Evolutionary conservation across 768 basidiomycete species (phyloP), one percentile per base, ranked within the genome.

Genomic region (Sporobolomyces pararoseus): DNA sequence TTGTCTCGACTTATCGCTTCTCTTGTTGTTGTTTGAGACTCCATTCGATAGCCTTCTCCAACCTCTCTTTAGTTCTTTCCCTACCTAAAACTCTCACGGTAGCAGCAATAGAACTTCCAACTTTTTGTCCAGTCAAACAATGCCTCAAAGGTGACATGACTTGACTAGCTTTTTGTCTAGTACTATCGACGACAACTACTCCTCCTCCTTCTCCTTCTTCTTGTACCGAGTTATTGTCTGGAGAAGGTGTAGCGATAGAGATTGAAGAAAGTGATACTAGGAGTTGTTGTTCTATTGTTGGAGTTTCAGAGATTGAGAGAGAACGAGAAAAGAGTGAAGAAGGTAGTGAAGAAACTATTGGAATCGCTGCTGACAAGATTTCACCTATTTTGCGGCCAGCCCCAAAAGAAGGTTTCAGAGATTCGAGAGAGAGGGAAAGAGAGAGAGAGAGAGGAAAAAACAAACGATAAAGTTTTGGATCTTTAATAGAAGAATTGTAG

Each of bases 121-220:
- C 93, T 85, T 89, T 91, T 81, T 86, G 85, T 3, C 87, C 93
- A 1, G 88, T 92, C 73, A 96, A 77, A 4, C 88, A 89, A 76
- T 89, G 85, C 61, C 94, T 80, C 59, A 95, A 79, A 0, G 85
- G 83, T 2, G 84, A 87, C 86, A 93, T 87, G 73, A 90, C 85
- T 27, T 80, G 73, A 51, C 75, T 75, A n/a, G 61, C 67, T 29
- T 64, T 50, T 66, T 66, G 60, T 23, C 58, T 37, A 35, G 7
- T 62, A 42, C 54, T 17, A 42, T n/a, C n/a, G n/a, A n/a, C n/a
- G n/a, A n/a, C 49, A 12, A 29, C 32, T 31, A 39, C 17, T 17
- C 44, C 60, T 27, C 60, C 47, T 14, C 25, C 37, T 2, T 49
- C n/a, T n/a, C n/a, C n/a, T n/a, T n/a, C n/a, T n/a, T n/a, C n/a